Base-by-base conservation (phyloP, 352 stramenopile species). In the Pythium sukuiense region DNA sequence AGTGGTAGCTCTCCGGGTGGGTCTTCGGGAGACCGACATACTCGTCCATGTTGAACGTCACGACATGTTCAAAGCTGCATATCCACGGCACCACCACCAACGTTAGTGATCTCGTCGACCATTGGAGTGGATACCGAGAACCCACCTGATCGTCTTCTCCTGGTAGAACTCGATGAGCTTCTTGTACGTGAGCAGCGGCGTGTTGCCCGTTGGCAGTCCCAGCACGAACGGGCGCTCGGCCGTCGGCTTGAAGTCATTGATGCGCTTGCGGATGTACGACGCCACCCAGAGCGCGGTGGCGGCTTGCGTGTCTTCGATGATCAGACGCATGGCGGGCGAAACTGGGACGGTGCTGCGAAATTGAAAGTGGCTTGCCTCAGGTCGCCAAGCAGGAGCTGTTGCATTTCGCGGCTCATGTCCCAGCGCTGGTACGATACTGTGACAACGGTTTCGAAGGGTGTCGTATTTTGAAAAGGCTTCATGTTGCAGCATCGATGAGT, bases 31-130 rank as follows among this genome's bases (percentile, higher is more conserved):
- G 61, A 39, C 71, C 74, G 39, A 95, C 87, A 72, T 97, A 97
- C 74, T 97, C 89, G 72, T 97, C 89, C 88, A 97, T 96, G 67
- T 97, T 97, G 72, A 97, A 96, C 24, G 89, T 97, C 60, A 96
- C 83, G 12, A 97, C 88, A 61, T 97, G 74, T 64, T 92, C 69
- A 61, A 97, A 97, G 71, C 80, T 90, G 27, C 57, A 65, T 18
- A 18, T 30, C 11, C 9, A 18, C 32, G 7, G 29, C n/a, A 11
- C n/a, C 37, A 16, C 33, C 18, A 9, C 33, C 26, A 20, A 14
- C 45, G 26, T 24, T 12, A 8, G 30, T 18, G 27, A 26, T 5
- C 9, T n/a, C n/a, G n/a, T n/a, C n/a, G n/a, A n/a, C n/a, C n/a
- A n/a, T n/a, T n/a, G n/a, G n/a, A n/a, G n/a, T n/a, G n/a, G n/a